Conservation (phyloP, 2,329 filamentous ascomycete species). For the Pyricularia pennisetigena region DNA sequence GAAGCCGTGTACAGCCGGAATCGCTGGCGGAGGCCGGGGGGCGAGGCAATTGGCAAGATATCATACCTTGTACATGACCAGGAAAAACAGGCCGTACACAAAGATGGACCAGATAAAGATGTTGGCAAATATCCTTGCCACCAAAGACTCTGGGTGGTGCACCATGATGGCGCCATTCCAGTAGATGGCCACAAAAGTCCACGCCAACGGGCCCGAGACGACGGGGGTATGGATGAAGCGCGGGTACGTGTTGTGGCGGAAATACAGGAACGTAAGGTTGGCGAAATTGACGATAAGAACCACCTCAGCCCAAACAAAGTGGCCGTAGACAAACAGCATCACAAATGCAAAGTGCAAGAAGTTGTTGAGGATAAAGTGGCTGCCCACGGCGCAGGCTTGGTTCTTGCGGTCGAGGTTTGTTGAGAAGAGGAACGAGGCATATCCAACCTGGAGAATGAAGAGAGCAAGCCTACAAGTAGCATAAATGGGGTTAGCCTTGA, state of each 20-base stretch:
- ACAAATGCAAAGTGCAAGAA: conserved; percentile 73
- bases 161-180: conserved; percentile 83
- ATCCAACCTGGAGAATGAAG: conserved; percentile 66
- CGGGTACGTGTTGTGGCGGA: conserved; percentile 63
- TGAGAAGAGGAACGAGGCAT: conserved; percentile 69
- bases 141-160: conserved; percentile 52
- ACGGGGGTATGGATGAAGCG: conserved; percentile 68
- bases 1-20: not conserved
- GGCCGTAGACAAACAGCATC: conserved; percentile 68
- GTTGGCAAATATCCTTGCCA: conserved; percentile 74
- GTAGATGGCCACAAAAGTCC: conserved; percentile 79
- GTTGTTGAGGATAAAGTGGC: conserved; percentile 81
- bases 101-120: conserved; percentile 81
- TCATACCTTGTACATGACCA: conserved; percentile 59
- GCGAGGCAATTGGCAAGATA: not conserved
- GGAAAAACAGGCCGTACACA: conserved; percentile 67
- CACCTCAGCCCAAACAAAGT: conserved; percentile 68
- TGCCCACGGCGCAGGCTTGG: conserved; percentile 65
- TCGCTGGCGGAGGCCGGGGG: not conserved
- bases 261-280: conserved; percentile 71
- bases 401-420: conserved; percentile 51
- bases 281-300: conserved; percentile 72
- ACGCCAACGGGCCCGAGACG: conserved; percentile 70
- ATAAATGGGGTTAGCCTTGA: not conserved
- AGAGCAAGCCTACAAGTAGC: conserved; percentile 49